Conservation (phyloP, 176 grass and related monocot genomes). For the Raddia guianensis region DNA sequence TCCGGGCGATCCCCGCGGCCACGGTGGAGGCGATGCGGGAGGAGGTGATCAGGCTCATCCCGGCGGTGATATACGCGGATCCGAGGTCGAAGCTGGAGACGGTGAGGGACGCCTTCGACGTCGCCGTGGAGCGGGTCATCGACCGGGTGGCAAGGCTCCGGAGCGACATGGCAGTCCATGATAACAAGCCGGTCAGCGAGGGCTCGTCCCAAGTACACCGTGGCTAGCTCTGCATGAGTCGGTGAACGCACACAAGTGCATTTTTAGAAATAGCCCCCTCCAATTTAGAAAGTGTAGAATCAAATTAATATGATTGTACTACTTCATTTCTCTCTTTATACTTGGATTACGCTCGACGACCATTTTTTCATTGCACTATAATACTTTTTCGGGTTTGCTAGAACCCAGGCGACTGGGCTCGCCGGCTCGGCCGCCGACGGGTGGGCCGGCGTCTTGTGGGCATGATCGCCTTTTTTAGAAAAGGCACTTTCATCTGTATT, state of each 20-base stretch:
- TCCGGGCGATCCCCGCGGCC: conserved; percentile 33
- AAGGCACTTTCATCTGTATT: too few species aligned
- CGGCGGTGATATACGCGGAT: conserved; percentile 36
- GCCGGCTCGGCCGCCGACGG: too few species aligned
- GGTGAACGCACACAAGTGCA: background rate
- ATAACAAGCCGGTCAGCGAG: background rate
- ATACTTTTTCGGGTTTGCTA: too few species aligned
- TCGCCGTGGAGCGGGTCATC: conserved; percentile 35
- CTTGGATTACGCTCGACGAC: background rate
- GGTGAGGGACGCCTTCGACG: conserved; percentile 47
- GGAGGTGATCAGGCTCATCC: conserved; percentile 48
- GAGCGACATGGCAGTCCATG: conserved; percentile 8
- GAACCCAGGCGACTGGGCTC: too few species aligned
- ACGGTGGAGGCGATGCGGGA: conserved; percentile 33
- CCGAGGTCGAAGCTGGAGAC: conserved; percentile 39
- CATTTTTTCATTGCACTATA: background rate
- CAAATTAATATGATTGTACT: background rate
- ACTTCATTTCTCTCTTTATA: background rate
- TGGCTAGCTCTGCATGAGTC: background rate
- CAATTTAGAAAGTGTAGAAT: background rate
- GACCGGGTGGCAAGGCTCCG: conserved; percentile 15
- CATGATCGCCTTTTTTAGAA: too few species aligned
- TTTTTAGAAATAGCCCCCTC: too few species aligned
- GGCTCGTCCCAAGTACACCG: conserved; percentile 7
- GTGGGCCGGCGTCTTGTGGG: too few species aligned